phyloP scores from a whole-genome alignment of 2,329 filamentous ascomycete genomes.

The Fusarium devonianum region DNA sequence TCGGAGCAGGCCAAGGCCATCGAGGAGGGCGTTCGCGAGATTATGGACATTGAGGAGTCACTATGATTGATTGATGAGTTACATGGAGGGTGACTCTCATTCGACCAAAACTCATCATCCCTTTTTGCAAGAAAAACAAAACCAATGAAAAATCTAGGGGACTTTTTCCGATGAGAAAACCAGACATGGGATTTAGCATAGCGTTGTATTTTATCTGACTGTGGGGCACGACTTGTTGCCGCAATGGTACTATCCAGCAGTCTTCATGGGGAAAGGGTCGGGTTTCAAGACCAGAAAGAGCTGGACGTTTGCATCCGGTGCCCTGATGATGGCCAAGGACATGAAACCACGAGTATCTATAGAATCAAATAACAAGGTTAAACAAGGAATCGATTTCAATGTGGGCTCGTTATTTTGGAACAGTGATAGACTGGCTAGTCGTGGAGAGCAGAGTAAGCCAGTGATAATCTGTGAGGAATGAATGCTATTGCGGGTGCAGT shows the following conservation, averaged over 20 bases:
- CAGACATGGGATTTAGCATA: conserved; percentile 28
- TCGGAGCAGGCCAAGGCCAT: conserved; percentile 62
- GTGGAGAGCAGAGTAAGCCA: too few relatives aligned
- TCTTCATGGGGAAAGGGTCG: conserved; percentile 8
- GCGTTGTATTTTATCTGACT: conserved; percentile 34
- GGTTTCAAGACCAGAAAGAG: background rate
- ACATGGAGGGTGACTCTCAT: background rate
- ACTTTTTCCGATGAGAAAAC: too few relatives aligned
- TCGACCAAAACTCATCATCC: background rate
- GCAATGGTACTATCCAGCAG: conserved; percentile 5
- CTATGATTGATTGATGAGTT: conserved; percentile 47
- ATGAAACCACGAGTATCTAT: conserved; percentile 22
- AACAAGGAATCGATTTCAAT: too few relatives aligned
- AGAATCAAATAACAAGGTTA: too few relatives aligned
- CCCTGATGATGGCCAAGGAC: conserved; percentile 8
- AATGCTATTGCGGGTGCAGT: too few relatives aligned
- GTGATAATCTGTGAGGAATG: too few relatives aligned
- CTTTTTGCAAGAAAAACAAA: background rate
- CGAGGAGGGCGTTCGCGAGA: conserved; percentile 65
- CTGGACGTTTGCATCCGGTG: background rate
- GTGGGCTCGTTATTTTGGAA: too few relatives aligned
- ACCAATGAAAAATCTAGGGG: background rate
- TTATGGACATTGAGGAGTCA: conserved; percentile 70
- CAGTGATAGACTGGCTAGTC: too few relatives aligned
- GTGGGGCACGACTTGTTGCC: conserved; percentile 1